These are phyloP conservation scores for Fusarium globosum DNA, from an alignment of 2,329 filamentous ascomycete genomes.

Conservation along the genomic window DNA sequence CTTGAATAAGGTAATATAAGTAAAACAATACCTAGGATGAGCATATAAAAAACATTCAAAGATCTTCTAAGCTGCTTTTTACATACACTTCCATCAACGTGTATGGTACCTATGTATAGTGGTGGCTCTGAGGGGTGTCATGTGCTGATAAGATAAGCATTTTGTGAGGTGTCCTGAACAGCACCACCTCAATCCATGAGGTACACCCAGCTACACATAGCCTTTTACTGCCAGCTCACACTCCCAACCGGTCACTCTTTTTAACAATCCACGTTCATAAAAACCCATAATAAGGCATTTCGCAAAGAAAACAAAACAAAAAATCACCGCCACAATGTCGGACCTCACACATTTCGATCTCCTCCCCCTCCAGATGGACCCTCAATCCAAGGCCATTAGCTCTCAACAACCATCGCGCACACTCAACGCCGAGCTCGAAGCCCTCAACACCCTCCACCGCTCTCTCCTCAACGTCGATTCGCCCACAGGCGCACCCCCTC, in stretches of 20 bases:
- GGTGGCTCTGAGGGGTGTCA: slow-evolving; percentile 42
- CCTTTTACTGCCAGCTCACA: slow-evolving; percentile 10
- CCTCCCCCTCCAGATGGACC: slow-evolving; percentile 84
- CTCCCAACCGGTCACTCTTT: slow-evolving; percentile 33
- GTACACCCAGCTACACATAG: background rate
- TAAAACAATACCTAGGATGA: rapidly evolving
- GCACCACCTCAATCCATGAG: slow-evolving; percentile 12
- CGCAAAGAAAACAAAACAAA: background rate
- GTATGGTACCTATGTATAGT: slow-evolving; percentile 34
- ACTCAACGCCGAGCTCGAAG: slow-evolving; percentile 72
- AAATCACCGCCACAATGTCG: slow-evolving; percentile 56
- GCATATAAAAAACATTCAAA: background rate
- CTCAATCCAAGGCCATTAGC: slow-evolving; percentile 79
- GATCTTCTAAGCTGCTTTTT: background rate
- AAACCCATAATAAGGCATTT: background rate
- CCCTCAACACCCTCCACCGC: slow-evolving; percentile 84
- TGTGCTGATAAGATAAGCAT: slow-evolving; percentile 54
- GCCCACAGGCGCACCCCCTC: slow-evolving; percentile 78
- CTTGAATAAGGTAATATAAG: rapidly evolving
- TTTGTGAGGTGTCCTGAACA: slow-evolving; percentile 49
- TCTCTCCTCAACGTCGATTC: slow-evolving; percentile 66
- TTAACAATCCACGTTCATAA: background rate
- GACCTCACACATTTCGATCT: slow-evolving; percentile 80
- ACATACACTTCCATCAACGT: background rate
- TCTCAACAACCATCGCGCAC: slow-evolving; percentile 59